phyloP scores from a whole-genome alignment of 176 grass and related monocot species.

The Triticum timopheevii region DNA sequence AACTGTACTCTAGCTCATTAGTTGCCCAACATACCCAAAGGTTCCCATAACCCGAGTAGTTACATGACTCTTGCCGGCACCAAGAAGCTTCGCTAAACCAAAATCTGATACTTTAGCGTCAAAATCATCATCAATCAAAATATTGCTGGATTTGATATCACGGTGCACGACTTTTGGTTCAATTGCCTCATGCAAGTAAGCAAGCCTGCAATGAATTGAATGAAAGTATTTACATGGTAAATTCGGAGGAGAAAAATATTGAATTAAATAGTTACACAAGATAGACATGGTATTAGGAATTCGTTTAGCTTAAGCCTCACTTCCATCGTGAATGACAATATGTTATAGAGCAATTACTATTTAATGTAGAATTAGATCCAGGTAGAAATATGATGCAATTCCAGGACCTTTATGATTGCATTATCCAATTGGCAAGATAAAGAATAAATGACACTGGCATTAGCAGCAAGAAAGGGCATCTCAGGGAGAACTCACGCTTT shows the following conservation, averaged over 20 bases:
- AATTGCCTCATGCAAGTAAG: slow-evolving; percentile 90
- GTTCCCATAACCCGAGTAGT: slow-evolving; percentile 95
- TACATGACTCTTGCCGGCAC: slow-evolving; percentile 88
- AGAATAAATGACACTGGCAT: slow-evolving; percentile 9
- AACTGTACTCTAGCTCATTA: neutral
- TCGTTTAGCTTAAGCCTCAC: slow-evolving; percentile 9
- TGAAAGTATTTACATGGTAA: slow-evolving; percentile 1
- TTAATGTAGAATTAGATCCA: slow-evolving; percentile 6
- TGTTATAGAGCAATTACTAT: slow-evolving; percentile 16
- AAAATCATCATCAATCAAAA: slow-evolving; percentile 87
- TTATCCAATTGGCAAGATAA: neutral
- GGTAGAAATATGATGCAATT: neutral
- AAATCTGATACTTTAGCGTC: slow-evolving; percentile 89
- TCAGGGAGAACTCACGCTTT: slow-evolving; percentile 68
- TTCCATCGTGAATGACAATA: neutral
- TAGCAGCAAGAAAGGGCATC: neutral
- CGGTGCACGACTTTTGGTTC: slow-evolving; percentile 90
- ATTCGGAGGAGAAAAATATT: neutral
- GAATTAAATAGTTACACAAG: slow-evolving; percentile 14
- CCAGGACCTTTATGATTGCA: neutral
- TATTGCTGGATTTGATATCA: slow-evolving; percentile 90
- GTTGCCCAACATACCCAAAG: slow-evolving; percentile 66
- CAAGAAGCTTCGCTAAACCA: slow-evolving; percentile 81
- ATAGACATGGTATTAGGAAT: neutral
- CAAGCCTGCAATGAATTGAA: slow-evolving; percentile 51